Evolutionary conservation across 2,329 filamentous ascomycete genomes (phyloP).

Genomic region (Didymella pinodella): DNA sequence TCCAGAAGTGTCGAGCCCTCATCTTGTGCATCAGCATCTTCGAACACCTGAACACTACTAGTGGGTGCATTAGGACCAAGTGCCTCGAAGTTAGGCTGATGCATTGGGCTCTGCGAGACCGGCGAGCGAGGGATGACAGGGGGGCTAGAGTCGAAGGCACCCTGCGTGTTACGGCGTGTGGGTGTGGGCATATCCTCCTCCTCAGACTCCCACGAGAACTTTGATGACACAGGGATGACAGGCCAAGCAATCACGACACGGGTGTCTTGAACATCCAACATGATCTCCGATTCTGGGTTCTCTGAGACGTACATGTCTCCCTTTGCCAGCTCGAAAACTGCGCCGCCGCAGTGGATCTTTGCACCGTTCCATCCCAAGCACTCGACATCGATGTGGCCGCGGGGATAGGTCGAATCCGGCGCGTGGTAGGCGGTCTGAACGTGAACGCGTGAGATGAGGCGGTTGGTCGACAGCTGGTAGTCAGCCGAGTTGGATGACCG

Average conservation of each 20-base stretch:
- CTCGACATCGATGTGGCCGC: constrained; percentile 83
- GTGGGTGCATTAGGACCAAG: constrained; percentile 44
- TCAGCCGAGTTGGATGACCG: constrained; percentile 95
- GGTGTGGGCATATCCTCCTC: constrained; percentile 65
- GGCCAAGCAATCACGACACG: constrained; percentile 93
- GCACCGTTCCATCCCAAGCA: constrained; percentile 97
- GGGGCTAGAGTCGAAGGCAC: constrained; percentile 65
- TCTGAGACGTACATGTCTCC: constrained; percentile 90
- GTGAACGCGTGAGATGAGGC: constrained; percentile 91
- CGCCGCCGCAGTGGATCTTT: constrained; percentile 89
- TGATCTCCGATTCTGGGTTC: constrained; percentile 86
- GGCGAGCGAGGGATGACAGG: constrained; percentile 75
- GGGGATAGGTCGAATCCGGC: constrained; percentile 70
- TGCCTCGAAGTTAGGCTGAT: constrained; percentile 53
- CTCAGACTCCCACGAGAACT: constrained; percentile 56
- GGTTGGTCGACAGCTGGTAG: constrained; percentile 90
- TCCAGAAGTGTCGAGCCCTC: constrained; percentile 34
- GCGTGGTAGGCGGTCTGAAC: constrained; percentile 86
- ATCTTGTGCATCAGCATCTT: constrained; percentile 48
- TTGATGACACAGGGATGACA: constrained; percentile 61
- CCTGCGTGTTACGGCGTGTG: constrained; percentile 44
- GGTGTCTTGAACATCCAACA: constrained; percentile 93
- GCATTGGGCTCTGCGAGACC: constrained; percentile 72
- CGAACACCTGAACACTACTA: constrained; percentile 48
- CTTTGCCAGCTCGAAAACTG: constrained; percentile 84